Evolutionary conservation across 1,139 yeast species (phyloP), one percentile per base, ranked within the genome.

Genomic region (Suhomyces yuchorum): DNA sequence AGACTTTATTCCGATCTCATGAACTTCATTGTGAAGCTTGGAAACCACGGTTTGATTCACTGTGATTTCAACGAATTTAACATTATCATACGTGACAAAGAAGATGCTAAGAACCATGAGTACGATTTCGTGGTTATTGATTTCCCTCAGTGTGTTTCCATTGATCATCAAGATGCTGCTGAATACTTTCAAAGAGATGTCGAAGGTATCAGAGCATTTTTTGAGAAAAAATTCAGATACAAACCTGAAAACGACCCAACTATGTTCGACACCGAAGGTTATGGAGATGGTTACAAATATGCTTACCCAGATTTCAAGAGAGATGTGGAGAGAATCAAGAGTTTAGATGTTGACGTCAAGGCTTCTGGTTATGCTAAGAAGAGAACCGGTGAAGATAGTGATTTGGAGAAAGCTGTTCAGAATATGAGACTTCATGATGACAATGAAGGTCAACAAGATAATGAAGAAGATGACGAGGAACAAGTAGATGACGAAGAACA

Each of bases 51-150:
- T 1, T 75, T 93, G 52, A 92, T 93, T 51, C 99, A 93, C 68
- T 92, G 99, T 76, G 99, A 93, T 73, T 93, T 86, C 68, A 93
- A 93, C 66, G 99, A 93, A 67, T 93, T 93, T 68, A 93, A 93
- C 66, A 91, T 93, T 56, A 88, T 93, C 77, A 87, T 95, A 39
- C 76, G 88, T 46, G 84, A 85, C 55, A 73, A 78, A 40, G 80
- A 79, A 39, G 81, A 78, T 8, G 78, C 76, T 35, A 75, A 66
- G 38, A 59, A 71, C 24, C 78, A 78, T 45, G 87, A 82, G 50
- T 70, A 67, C 44, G 88, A 84, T 40, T 89, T 91, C 57, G 86
- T 91, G 20, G 96, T 93, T 22, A 93, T 93, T 58, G 99, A 93
- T 77, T 93, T 93, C 75, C 99, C 99, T 4, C 99, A 93, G 68